Base-by-base conservation (phyloP, 2,329 filamentous ascomycete genomes). In the Phialemonium atrogriseum region DNA sequence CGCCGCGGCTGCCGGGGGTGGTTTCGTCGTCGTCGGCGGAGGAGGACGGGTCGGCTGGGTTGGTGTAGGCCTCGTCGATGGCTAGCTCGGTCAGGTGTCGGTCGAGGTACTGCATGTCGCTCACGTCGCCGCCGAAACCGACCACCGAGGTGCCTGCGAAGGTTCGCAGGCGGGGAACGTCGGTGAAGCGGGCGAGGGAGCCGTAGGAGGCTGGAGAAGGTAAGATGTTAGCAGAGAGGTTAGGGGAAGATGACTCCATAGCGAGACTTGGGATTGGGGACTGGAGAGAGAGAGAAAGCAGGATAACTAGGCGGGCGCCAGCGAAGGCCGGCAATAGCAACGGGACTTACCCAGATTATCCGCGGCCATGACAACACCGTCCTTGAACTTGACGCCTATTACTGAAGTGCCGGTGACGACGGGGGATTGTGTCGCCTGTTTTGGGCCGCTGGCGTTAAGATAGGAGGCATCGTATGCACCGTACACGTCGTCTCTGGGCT, bases 21-120 rank as follows among this genome's bases (percentile, higher is more conserved):
- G 79, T 77, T 48, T 77, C 73, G 43, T 26, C 32, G 10, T 34
- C 31, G 27, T 36, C 52, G 43, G 52, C 55, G 38, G 52, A 59
- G 43, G 49, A 54, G 44, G 59, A 50, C 27, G 32, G 30, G 58
- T 36, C 65, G 55, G 33, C 59, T 52, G 37, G 23, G n/a, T 30
- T 19, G 22, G 46, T 45, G 69, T 98, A 96, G 55, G 86, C 82
- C 69, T 96, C 88, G 57, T 82, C 73, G 59, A 93, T 86, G 56
- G 84, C 78, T 49, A 96, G 81, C 41, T 84, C 82, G 52, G 74
- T 80, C 47, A 98, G 80, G 52, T 94, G 77, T 48, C 91, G 80
- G 73, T 94, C 84, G 46, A 98, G 78, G 68, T 93, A 93, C 69
- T 98, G 91, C 91, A 98, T 96, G 68, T 98, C 91, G 43, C 85